A percentile compares a stretch with the other conserved stretches of the same genome.
These are phyloP conservation scores for Corylus heterophylla DNA, from an alignment of 306 rosid species.

Conservation along the genomic window DNA sequence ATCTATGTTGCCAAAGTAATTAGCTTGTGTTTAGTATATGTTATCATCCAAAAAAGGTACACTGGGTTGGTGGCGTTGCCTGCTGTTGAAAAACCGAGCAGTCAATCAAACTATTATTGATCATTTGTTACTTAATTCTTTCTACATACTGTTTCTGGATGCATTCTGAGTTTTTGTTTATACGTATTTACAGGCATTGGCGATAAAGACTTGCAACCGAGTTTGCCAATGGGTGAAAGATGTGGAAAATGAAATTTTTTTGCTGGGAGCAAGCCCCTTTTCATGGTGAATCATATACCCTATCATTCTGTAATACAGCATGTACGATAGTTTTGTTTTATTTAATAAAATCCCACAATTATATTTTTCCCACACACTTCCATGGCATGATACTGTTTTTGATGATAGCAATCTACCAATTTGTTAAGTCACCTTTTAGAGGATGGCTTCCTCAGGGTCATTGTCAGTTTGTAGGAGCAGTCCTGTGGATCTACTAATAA, in stretches of 20 bases:
- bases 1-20: neutral
- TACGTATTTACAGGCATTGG: constrained; percentile 66
- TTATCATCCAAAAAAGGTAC: neutral
- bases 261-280: constrained; percentile 96
- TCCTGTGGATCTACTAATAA: neutral
- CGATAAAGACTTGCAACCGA: constrained; percentile 90
- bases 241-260: constrained; percentile 87
- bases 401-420: neutral
- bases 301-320: constrained; percentile 37
- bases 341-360: constrained; percentile 32
- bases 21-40: neutral
- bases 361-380: constrained; percentile 8
- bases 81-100: neutral
- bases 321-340: constrained; percentile 47
- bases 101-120: constrained; percentile 1
- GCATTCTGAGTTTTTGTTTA: constrained; percentile 27
- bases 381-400: neutral
- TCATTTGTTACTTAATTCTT: neutral
- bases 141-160: constrained; percentile 5
- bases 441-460: neutral
- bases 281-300: constrained; percentile 71
- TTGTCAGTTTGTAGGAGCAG: neutral
- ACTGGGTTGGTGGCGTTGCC: neutral
- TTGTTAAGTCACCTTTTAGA: constrained; percentile 1
- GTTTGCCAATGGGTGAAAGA: constrained; percentile 97